phyloP scores from a whole-genome alignment of 345 rosid genomes.

The thale cress (Arabidopsis thaliana) region DNA sequence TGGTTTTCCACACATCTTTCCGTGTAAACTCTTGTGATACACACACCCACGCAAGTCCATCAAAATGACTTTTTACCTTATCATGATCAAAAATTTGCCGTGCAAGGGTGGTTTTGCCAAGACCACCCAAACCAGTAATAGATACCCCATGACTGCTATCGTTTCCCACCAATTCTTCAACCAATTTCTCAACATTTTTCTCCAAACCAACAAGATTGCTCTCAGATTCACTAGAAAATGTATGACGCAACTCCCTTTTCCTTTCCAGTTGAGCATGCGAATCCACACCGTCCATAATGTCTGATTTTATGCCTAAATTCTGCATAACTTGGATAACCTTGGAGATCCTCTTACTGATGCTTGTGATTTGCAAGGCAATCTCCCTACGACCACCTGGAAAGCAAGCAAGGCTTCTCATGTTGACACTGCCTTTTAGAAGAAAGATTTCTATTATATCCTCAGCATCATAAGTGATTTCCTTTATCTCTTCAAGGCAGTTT shows the following conservation, averaged over 20 bases:
- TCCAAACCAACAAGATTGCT: too few species aligned
- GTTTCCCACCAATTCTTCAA: conserved; percentile 15
- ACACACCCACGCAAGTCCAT: background rate
- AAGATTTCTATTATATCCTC: conserved; percentile 43
- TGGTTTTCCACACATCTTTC: conserved; percentile 41
- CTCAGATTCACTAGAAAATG: too few species aligned
- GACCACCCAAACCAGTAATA: too few species aligned
- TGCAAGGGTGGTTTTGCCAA: conserved; percentile 40
- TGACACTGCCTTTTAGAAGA: conserved; percentile 10
- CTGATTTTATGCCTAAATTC: too few species aligned
- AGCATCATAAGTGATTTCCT: conserved; percentile 31
- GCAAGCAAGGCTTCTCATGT: too few species aligned
- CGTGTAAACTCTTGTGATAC: conserved; percentile 47
- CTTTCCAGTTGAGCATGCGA: too few species aligned
- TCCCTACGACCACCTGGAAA: too few species aligned
- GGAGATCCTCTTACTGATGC: too few species aligned
- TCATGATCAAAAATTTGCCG: conserved; percentile 36
- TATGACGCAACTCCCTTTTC: too few species aligned
- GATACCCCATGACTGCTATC: conserved; percentile 27
- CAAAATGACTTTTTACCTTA: conserved; percentile 30
- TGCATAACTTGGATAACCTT: too few species aligned
- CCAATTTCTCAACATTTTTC: background rate
- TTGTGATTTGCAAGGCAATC: too few species aligned
- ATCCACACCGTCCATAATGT: too few species aligned
- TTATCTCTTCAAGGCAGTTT: conserved; percentile 38